Evolutionary conservation across 352 stramenopile species (phyloP).

Genomic region (Plasmopara muralis): DNA sequence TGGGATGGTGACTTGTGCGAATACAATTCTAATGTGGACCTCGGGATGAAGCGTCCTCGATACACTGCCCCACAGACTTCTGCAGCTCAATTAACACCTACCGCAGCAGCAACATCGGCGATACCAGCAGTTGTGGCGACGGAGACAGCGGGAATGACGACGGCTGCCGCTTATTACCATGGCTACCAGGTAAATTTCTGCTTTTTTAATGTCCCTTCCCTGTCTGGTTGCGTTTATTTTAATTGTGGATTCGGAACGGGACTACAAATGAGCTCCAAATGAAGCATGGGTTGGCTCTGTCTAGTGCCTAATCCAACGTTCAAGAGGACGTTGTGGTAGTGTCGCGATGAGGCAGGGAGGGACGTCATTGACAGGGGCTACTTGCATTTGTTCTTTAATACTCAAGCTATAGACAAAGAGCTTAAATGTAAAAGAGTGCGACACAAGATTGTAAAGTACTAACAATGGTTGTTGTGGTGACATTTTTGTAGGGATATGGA

Average conservation of each 20-base stretch:
- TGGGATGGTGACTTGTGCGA: slow-evolving; percentile 14
- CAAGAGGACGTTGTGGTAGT: slow-evolving; percentile 20
- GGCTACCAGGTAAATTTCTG: slow-evolving; percentile 65
- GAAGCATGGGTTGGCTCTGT: slow-evolving; percentile 15
- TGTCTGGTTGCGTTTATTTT: slow-evolving; percentile 22
- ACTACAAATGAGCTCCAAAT: slow-evolving; percentile 11
- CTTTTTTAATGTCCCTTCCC: slow-evolving; percentile 14
- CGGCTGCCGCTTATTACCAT: slow-evolving; percentile 61
- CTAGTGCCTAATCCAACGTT: slow-evolving; percentile 24
- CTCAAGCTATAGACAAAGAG: slow-evolving; percentile 1
- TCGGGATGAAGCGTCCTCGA: slow-evolving; percentile 47
- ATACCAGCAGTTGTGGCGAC: slow-evolving; percentile 19
- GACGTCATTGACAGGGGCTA: slow-evolving; percentile 21
- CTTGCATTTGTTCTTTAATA: slow-evolving; percentile 21
- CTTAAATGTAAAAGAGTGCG: slow-evolving; percentile 16
- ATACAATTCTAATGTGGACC: slow-evolving; percentile 30
- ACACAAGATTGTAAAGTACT: slow-evolving; percentile 7
- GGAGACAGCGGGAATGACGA: slow-evolving; percentile 8
- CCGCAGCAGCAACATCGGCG: slow-evolving; percentile 11
- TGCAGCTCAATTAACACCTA: slow-evolving; percentile 8
- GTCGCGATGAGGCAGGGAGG: slow-evolving; percentile 19
- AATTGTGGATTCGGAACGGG: slow-evolving; percentile 21
- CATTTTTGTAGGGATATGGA: slow-evolving; percentile 44
- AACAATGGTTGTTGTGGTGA: slow-evolving; percentile 14
- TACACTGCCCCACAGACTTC: slow-evolving; percentile 29